Evolutionary conservation across 2,329 filamentous ascomycete genomes (phyloP), one percentile per base, ranked within the genome.

Genomic region (Dactylonectria macrodidyma): DNA sequence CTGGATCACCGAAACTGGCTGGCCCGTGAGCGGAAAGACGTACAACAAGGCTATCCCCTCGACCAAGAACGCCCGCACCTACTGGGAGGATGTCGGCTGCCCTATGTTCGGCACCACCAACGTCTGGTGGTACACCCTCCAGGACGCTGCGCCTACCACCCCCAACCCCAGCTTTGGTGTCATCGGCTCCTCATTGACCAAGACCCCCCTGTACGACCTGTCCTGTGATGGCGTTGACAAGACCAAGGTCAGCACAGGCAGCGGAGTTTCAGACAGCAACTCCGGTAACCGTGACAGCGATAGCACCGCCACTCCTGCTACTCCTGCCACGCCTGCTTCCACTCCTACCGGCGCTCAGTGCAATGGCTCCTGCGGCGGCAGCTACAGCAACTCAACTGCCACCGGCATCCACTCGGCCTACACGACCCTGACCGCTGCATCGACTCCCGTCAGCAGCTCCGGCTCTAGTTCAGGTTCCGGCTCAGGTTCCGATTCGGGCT

Each of bases 1-100:
- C 74, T 96, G 93, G 93, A 88, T 97, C 70, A 96, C 94, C 33
- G 94, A 97, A 87, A 96, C 94, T 16, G 95, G 95, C 71, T 96
- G 93, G 90, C 94, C 95, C 56, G 90, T 95, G 60, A 90, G 86
- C 75, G 95, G 94, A 63, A 83, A 88, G 71, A 86, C 83, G 1
- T 82, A 87, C 69, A 90, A 90, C 73, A 78, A 88, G 56, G 93
- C 89, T 47, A 86, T 92, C 10, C 85, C 95, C 6, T 90, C 85
- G 41, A 70, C 83, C 36, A 83, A 86, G 60, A 95, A 95, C 78
- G 93, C 95, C 50, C 86, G 93, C 84, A 87, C 81, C n/a, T 97
- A 90, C 87, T 97, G 93, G 92, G 86, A 93, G 74, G 84, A 92
- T 52, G 92, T 95, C 59, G 93, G 90, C 59, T 97, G 94, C 86